These are phyloP conservation scores for Psilocybe subaeruginosa DNA, from an alignment of 768 basidiomycete species.

Conservation along the genomic window DNA sequence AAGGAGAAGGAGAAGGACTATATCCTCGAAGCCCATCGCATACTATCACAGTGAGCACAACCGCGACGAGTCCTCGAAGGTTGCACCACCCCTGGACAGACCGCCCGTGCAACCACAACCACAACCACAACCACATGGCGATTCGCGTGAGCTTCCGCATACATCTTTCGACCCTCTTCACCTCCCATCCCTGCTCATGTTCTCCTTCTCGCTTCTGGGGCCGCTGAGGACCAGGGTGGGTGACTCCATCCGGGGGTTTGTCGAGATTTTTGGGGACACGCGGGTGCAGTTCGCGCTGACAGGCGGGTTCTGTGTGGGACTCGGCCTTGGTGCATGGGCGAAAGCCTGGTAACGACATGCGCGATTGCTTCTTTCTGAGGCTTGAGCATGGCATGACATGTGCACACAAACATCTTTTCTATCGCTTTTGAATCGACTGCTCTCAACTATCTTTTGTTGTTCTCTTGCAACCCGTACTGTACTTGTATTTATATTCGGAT, in stretches of 20 bases:
- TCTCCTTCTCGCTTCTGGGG: conserved; percentile 62
- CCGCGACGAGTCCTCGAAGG: too few relatives aligned
- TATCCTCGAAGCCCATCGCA: conserved; percentile 6
- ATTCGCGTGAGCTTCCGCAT: conserved; percentile 10
- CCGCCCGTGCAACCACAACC: neutral
- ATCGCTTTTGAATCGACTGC: too few relatives aligned
- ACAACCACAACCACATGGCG: conserved; percentile 1
- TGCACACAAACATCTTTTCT: too few relatives aligned
- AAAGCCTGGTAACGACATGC: neutral
- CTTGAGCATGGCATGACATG: too few relatives aligned
- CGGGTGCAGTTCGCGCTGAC: conserved; percentile 33
- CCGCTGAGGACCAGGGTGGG: conserved; percentile 38
- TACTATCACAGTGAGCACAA: too few relatives aligned
- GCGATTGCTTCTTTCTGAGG: too few relatives aligned
- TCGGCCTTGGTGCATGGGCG: conserved; percentile 34
- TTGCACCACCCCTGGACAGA: too few relatives aligned
- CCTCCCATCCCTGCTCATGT: conserved; percentile 61
- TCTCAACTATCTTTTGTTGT: too few relatives aligned
- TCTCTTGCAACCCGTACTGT: too few relatives aligned
- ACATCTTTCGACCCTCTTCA: conserved; percentile 63
- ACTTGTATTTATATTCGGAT: too few relatives aligned
- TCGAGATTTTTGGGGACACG: conserved; percentile 25
- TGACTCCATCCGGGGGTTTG: conserved; percentile 23
- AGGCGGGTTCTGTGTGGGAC: conserved; percentile 42
- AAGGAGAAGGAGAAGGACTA: neutral